Evolutionary conservation across 331 rosid genomes (phyloP), one percentile per base, ranked within the genome.

Genomic region (Pyrus hybrid): DNA sequence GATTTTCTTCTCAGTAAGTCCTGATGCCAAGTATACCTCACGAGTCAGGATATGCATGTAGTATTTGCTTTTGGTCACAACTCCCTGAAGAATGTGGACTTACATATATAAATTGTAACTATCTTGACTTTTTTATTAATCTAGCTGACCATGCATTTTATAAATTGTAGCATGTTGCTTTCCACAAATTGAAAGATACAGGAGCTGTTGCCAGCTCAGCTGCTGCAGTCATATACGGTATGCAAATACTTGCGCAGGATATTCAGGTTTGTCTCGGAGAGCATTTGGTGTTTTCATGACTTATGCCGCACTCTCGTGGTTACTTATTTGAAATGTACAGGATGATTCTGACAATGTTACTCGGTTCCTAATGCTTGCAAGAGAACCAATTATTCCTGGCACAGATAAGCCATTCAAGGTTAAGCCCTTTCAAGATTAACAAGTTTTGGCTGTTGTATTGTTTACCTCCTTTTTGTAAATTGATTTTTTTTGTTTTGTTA

Each of bases 351-450:
- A 87, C 83, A 95, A 95, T 80, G 79, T 95, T 81, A 95, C 99
- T 63, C 93, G 97, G 41, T 95, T 95, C 76, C 86, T 92, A 30
- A 88, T 92, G 83, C 88, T 95, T 68, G 99, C 99, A 0, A 91
- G 99, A 74, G 97, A 95, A 67, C 99, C 99, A 51, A 89, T 95
- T 67, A 90, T 95, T 86, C 99, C 99, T 1, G 93, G 97, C 84
- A 89, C 83, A 65, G 93, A 92, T 85, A 86, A 83, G 83, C 97
- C 81, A 78, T 95, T 95, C 87, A 95, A 95, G 99, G 99, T 92
- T 57, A 29, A 75, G 61, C 63, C 54, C 20, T 61, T 58, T 71
- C 37, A 18, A 25, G 58, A 72, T 62, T 26, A 63, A 73, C 78
- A 45, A 64, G 13, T 53, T 67, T 47, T 79, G 68, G 63, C 5